These are phyloP conservation scores for Solanum commersonii DNA, from an alignment of 257 asterid genomes.

Conservation along the genomic window DNA sequence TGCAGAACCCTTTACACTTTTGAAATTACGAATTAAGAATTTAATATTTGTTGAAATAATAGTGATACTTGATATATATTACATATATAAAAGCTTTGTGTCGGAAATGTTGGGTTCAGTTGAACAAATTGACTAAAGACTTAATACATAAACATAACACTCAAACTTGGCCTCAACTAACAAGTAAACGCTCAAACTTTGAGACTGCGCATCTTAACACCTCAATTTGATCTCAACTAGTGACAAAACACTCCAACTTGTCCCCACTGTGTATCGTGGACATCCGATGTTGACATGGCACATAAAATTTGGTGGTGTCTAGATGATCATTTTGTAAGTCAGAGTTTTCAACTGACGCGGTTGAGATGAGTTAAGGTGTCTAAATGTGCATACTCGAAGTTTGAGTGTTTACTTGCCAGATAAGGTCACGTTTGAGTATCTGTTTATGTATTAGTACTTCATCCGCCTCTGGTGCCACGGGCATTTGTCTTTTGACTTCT, in stretches of 20 bases:
- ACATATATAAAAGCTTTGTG: too few species aligned
- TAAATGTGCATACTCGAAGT: background rate
- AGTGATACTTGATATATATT: background rate
- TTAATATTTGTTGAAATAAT: background rate
- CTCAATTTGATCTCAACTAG: background rate
- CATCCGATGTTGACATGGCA: background rate
- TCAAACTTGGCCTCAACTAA: background rate
- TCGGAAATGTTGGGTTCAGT: too few species aligned
- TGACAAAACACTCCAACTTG: background rate
- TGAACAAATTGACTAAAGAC: background rate
- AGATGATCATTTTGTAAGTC: background rate
- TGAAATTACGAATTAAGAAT: background rate
- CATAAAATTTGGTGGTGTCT: background rate
- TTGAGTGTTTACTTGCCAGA: background rate
- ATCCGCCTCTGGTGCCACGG: background rate
- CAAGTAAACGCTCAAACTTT: background rate
- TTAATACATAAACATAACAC: background rate
- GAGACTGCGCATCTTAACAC: background rate
- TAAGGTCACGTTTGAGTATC: background rate
- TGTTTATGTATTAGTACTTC: background rate
- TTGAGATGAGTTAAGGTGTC: background rate
- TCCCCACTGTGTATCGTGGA: background rate
- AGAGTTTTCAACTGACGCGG: background rate
- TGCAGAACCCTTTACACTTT: background rate
- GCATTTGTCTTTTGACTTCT: background rate